phyloP scores from a whole-genome alignment of 768 basidiomycete genomes.

The Mrakia gelida region DNA sequence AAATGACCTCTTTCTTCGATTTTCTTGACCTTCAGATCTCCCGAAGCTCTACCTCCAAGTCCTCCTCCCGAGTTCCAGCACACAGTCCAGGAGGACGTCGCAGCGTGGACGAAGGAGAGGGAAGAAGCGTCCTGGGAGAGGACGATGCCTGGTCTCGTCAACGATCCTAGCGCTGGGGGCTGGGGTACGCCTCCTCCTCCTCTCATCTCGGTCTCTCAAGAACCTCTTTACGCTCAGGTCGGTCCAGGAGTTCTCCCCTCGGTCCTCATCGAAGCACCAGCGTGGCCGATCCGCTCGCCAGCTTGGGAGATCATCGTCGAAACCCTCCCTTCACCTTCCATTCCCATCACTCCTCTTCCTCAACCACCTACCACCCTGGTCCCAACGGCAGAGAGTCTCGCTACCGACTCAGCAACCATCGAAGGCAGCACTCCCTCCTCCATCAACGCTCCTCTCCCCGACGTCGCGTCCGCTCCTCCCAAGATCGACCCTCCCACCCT shows the following conservation, averaged over 20 bases:
- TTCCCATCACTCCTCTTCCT: not conserved
- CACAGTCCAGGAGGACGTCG: not conserved
- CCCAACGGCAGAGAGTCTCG: not conserved
- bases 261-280: constrained; percentile 7
- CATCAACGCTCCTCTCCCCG: not conserved
- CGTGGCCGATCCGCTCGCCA: not conserved
- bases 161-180: not conserved
- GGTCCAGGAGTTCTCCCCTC: constrained; percentile 23
- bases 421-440: not conserved
- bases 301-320: constrained; percentile 22
- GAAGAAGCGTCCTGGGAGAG: not conserved
- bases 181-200: constrained; percentile 3
- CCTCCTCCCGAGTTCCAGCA: not conserved
- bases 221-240: not conserved
- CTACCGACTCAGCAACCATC: not conserved
- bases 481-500: constrained; percentile 15
- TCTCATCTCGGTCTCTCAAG: not conserved
- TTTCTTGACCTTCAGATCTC: not conserved
- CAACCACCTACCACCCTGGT: not conserved
- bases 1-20: not conserved
- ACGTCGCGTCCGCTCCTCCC: not conserved
- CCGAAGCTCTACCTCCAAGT: not conserved
- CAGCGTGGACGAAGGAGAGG: not conserved
- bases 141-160: not conserved
- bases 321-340: not conserved